phyloP scores from a whole-genome alignment of 2,329 filamentous ascomycete species.

The Monosporascus sp. region DNA sequence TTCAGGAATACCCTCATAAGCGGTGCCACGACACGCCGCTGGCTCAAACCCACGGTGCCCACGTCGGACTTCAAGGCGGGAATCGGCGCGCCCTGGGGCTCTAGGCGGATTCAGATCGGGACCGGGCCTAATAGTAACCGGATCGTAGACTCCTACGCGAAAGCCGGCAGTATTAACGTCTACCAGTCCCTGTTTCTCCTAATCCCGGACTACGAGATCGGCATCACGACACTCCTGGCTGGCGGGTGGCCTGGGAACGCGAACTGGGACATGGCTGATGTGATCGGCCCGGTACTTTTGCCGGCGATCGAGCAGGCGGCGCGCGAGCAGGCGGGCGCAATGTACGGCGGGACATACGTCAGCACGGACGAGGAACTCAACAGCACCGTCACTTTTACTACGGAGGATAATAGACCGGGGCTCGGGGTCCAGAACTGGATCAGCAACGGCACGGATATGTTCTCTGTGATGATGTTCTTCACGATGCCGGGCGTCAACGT shows the following conservation, averaged over 20 bases:
- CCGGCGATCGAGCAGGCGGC: constrained; percentile 21
- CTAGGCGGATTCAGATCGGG: constrained; percentile 27
- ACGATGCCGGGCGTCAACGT: constrained; percentile 19
- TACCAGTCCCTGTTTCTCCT: constrained; percentile 22
- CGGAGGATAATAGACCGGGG: constrained; percentile 16
- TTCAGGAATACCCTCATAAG: constrained; percentile 31
- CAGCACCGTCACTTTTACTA: constrained; percentile 16
- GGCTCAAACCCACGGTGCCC: constrained; percentile 36
- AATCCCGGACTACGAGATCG: constrained; percentile 24
- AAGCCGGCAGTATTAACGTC: constrained; percentile 23
- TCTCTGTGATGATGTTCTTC: constrained; percentile 17
- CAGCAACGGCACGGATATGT: constrained; percentile 25
- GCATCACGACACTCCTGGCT: constrained; percentile 19
- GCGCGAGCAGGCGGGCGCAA: constrained; percentile 12
- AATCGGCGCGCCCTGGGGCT: constrained; percentile 40
- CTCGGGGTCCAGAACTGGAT: constrained; percentile 20
- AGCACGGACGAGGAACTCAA: constrained; percentile 3
- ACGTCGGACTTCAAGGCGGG: constrained; percentile 31
- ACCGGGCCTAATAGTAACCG: constrained; percentile 11
- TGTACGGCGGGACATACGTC: constrained; percentile 17
- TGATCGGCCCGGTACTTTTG: constrained; percentile 14
- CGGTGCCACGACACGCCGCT: constrained; percentile 31
- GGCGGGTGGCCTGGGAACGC: constrained; percentile 22
- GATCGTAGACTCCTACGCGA: constrained; percentile 23
- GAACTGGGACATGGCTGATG: constrained; percentile 25